Percentiles rank a stretch among this genome's conserved stretches.
phyloP scores from a whole-genome alignment of 176 grass and related monocot genomes.

The Oropetium thomaeum region DNA sequence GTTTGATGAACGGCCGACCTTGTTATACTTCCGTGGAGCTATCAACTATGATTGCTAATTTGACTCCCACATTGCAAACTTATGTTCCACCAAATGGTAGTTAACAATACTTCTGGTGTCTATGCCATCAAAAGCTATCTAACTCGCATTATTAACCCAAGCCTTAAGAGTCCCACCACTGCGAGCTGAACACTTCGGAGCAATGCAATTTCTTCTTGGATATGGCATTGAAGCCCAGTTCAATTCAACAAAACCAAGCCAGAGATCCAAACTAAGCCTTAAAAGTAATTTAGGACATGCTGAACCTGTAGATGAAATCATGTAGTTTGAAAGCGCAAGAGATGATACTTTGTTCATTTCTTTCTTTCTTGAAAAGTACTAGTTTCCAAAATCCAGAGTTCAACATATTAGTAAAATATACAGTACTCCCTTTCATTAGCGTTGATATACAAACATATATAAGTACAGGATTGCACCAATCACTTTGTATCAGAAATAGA shows the following conservation, averaged over 20 bases:
- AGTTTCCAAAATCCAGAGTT: not conserved
- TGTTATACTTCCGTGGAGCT: slow-evolving; percentile 84
- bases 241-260: no score
- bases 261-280: no score
- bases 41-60: slow-evolving; percentile 37
- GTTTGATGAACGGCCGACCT: slow-evolving; percentile 60
- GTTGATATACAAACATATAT: not conserved
- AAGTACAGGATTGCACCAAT: not conserved
- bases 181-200: no score
- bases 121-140: no score
- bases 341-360: not conserved
- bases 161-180: no score
- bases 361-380: not conserved
- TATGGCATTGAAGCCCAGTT: no score
- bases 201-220: no score
- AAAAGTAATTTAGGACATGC: no score
- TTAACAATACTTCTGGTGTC: no score
- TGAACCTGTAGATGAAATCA: not conserved
- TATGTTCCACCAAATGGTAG: not conserved
- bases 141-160: no score
- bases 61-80: not conserved
- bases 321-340: not conserved
- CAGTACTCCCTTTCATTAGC: not conserved
- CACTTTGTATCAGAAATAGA: not conserved
- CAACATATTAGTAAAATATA: not conserved